Percentiles rank a stretch among this genome's conserved stretches.
These are phyloP conservation scores for Ilex asprella DNA, from an alignment of 257 asterid genomes.

Conservation along the genomic window DNA sequence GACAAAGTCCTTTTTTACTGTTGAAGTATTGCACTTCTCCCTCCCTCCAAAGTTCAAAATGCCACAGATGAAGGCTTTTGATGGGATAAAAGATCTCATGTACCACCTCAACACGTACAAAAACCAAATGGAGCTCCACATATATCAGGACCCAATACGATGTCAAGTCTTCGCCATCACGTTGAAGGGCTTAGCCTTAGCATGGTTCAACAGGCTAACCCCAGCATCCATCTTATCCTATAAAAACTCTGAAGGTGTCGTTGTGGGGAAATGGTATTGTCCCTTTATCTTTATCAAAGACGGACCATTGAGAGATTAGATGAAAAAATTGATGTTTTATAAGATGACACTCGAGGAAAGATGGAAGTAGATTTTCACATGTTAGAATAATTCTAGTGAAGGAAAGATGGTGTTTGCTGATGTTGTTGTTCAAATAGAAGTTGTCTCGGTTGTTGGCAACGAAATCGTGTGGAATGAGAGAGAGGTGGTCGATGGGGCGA, in stretches of 20 bases:
- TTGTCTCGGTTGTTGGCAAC: conserved; percentile 16
- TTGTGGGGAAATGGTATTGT: conserved; percentile 53
- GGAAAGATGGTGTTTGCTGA: conserved; percentile 27
- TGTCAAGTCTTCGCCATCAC: too few species aligned
- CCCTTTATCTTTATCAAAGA: conserved; percentile 63
- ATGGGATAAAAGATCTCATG: conserved; percentile 6
- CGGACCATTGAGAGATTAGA: conserved; percentile 32
- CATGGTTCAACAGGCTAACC: neutral
- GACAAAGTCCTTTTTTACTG: too few species aligned
- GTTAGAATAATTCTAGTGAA: conserved; percentile 10
- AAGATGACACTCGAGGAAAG: too few species aligned
- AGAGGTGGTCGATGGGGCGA: conserved; percentile 20
- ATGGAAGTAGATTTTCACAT: conserved; percentile 18
- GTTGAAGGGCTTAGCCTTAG: too few species aligned
- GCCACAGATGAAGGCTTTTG: conserved; percentile 5
- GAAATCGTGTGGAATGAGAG: neutral
- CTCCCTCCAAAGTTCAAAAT: too few species aligned
- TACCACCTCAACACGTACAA: conserved; percentile 4
- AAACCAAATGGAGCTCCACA: conserved; percentile 8
- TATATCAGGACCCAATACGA: conserved; percentile 1
- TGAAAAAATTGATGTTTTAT: conserved; percentile 26
- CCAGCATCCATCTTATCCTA: neutral
- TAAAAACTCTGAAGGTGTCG: conserved; percentile 9
- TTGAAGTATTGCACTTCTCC: too few species aligned
- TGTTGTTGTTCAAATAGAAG: conserved; percentile 28